A percentile compares a stretch with the other conserved stretches of the same genome.
phyloP scores from a whole-genome alignment of 2,329 filamentous ascomycete species.

The Beauveria sp. region DNA sequence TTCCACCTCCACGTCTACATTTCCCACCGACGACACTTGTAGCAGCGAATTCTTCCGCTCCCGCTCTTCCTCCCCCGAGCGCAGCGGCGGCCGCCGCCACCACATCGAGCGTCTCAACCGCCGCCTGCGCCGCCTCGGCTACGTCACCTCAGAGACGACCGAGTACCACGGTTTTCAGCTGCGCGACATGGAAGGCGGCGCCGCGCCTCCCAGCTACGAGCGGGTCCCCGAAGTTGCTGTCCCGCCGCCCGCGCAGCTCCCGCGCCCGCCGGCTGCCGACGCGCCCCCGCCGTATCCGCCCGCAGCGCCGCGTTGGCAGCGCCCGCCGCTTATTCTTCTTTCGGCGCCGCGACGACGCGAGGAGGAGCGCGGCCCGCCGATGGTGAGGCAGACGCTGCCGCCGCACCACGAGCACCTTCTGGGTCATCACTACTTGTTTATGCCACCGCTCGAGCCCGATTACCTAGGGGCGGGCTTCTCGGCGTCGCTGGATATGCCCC shows the following conservation, averaged over 20 bases:
- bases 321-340: too few relatives aligned
- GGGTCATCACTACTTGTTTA: slow-evolving; percentile 1
- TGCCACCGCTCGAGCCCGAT: background rate
- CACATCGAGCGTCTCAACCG: slow-evolving; percentile 1
- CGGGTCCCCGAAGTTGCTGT: background rate
- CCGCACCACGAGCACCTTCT: background rate
- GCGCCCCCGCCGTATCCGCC: slow-evolving; percentile 1
- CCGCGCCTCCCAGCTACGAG: background rate
- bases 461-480: background rate
- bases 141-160: background rate
- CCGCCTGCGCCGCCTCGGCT: slow-evolving; percentile 2
- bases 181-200: background rate
- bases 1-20: too few relatives aligned
- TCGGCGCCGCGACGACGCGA: background rate
- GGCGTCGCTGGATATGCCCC: background rate
- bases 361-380: background rate
- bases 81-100: background rate
- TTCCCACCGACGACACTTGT: background rate
- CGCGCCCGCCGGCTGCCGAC: background rate
- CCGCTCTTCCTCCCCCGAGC: background rate
- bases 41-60: background rate
- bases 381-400: background rate
- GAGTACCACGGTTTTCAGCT: slow-evolving; percentile 1
- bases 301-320: too few relatives aligned
- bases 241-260: slow-evolving; percentile 1